Percentiles rank a stretch among this genome's conserved stretches.
Evolutionary conservation across 768 basidiomycete species (phyloP).

Genomic region (Gloeostereum incarnatum): DNA sequence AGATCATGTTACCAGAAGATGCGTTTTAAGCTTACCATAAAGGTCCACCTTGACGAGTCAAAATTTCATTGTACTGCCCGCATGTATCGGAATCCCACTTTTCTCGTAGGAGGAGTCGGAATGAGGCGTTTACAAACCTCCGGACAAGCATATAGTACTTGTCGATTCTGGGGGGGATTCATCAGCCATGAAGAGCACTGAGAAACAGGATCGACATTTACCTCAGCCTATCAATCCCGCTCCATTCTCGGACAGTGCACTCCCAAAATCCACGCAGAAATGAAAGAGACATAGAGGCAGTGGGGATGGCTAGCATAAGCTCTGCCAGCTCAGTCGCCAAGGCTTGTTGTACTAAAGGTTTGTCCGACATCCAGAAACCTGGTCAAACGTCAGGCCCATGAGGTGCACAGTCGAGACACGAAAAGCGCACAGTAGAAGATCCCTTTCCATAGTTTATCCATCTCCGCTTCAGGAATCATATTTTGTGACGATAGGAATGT

Average conservation of each 20-base stretch:
- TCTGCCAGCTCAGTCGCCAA: conserved; percentile 82
- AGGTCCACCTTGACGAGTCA: conserved; percentile 65
- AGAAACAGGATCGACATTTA: conserved; percentile 17
- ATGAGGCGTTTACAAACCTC: conserved; percentile 78
- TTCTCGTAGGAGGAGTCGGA: conserved; percentile 63
- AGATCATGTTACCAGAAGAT: not conserved
- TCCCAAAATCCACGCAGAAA: conserved; percentile 92
- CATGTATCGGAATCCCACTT: conserved; percentile 57
- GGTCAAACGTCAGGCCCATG: conserved; percentile 4
- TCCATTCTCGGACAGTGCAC: conserved; percentile 87
- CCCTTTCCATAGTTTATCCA: conserved; percentile 95
- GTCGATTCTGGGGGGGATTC: conserved; percentile 69
- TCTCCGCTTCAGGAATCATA: conserved; percentile 60
- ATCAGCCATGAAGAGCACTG: conserved; percentile 7
- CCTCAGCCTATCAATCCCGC: conserved; percentile 85
- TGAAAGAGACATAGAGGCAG: conserved; percentile 46
- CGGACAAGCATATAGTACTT: conserved; percentile 96
- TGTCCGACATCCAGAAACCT: conserved; percentile 99
- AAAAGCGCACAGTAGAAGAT: conserved; percentile 80
- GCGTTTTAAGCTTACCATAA: conserved; percentile 51
- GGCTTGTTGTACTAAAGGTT: conserved; percentile 91
- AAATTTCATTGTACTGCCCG: conserved; percentile 58
- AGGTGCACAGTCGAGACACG: not conserved
- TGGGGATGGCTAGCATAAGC: conserved; percentile 60
- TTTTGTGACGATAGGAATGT: conserved; percentile 60